A percentile compares a stretch with the other conserved stretches of the same genome.
These are phyloP conservation scores for Glutinoglossum americanum DNA, from an alignment of 495 filamentous ascomycete genomes.

Conservation along the genomic window DNA sequence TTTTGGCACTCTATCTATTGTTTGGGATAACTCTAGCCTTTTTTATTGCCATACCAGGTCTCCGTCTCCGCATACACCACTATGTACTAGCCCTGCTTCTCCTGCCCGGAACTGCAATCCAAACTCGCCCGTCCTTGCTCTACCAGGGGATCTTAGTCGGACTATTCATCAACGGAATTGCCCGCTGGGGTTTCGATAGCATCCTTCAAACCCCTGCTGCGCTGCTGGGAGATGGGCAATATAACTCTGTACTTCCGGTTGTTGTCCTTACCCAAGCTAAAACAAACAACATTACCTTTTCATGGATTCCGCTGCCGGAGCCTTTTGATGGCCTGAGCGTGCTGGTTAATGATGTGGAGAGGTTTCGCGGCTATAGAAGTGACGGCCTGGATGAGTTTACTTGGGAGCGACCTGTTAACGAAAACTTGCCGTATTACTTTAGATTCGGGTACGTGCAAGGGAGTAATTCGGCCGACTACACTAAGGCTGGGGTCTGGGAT, in stretches of 20 bases:
- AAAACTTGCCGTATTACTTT: constrained; percentile 23
- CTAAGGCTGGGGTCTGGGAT: constrained; percentile 19
- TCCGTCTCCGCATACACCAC: constrained; percentile 83
- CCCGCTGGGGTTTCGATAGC: constrained; percentile 80
- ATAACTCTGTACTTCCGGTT: constrained; percentile 45
- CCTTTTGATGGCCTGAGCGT: constrained; percentile 62
- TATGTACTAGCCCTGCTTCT: constrained; percentile 77
- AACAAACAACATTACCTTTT: constrained; percentile 31
- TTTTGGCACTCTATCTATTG: constrained; percentile 48
- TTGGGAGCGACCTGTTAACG: constrained; percentile 8
- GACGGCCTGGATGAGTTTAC: constrained; percentile 5
- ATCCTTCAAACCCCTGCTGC: constrained; percentile 66
- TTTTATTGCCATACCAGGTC: constrained; percentile 49
- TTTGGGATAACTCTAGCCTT: constrained; percentile 22
- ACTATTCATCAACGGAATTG: constrained; percentile 78
- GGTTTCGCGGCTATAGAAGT: constrained; percentile 26
- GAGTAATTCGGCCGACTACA: constrained; percentile 18
- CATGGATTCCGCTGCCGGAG: constrained; percentile 27
- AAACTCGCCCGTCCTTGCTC: constrained; percentile 54
- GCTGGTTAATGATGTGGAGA: constrained; percentile 84
- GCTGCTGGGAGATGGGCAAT: constrained; percentile 46
- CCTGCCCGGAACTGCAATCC: constrained; percentile 63
- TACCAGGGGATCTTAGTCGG: constrained; percentile 81
- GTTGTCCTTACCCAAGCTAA: constrained; percentile 28
- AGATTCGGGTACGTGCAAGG: constrained; percentile 22